These are phyloP conservation scores for Phytophthora vignae DNA, from an alignment of 352 stramenopile species.

Conservation along the genomic window DNA sequence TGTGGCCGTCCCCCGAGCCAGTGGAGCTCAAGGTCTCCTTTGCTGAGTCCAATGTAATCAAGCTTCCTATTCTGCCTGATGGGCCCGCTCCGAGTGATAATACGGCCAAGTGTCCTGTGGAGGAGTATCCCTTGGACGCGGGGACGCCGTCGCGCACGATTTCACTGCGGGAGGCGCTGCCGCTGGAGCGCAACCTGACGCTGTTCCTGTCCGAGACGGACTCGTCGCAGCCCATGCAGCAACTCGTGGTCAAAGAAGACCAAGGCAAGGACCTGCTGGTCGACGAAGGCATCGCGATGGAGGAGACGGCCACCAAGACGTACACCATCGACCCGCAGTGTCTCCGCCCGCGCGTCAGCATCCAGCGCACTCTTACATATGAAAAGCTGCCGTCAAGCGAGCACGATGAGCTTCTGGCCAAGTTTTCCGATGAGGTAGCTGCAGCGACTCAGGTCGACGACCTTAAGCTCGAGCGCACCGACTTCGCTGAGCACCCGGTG, in stretches of 20 bases:
- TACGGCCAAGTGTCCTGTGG: conserved; percentile 30
- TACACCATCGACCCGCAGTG: conserved; percentile 50
- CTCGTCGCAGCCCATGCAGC: conserved; percentile 35
- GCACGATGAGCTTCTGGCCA: conserved; percentile 27
- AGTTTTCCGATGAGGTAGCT: conserved; percentile 27
- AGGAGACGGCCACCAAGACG: conserved; percentile 53
- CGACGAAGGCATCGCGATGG: conserved; percentile 55
- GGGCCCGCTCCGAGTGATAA: not conserved
- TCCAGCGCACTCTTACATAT: conserved; percentile 51
- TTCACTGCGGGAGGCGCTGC: conserved; percentile 41
- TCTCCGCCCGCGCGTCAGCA: conserved; percentile 40
- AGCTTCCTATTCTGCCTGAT: conserved; percentile 41
- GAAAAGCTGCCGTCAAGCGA: conserved; percentile 39
- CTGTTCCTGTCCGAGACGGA: conserved; percentile 51
- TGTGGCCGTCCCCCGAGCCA: conserved; percentile 57
- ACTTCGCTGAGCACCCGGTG: conserved; percentile 40
- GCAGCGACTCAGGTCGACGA: conserved; percentile 24
- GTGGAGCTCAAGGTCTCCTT: conserved; percentile 45
- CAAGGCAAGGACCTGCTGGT: conserved; percentile 59
- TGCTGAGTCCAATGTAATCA: conserved; percentile 35
- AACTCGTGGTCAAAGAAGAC: conserved; percentile 46
- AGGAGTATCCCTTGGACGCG: conserved; percentile 43
- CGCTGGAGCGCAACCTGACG: conserved; percentile 43
- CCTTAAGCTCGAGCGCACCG: conserved; percentile 28
- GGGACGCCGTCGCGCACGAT: conserved; percentile 41